Evolutionary conservation across 768 basidiomycete species (phyloP).

Genomic region (Trametes sanguinea): DNA sequence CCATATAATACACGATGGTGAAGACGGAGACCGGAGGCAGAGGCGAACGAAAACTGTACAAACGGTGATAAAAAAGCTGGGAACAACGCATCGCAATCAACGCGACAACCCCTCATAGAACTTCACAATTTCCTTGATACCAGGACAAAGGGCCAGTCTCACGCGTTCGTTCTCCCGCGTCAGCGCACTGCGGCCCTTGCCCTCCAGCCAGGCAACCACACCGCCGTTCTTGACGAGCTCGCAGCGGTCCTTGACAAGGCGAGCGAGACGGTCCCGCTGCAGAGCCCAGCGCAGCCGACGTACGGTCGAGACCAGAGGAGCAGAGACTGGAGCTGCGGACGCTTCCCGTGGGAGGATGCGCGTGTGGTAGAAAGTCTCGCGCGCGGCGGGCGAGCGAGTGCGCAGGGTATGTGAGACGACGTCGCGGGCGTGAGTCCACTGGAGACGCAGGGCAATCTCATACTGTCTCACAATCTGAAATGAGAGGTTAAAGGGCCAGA

Average conservation of each 20-base stretch:
- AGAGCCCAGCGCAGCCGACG: slow-evolving; percentile 73
- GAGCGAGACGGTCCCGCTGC: slow-evolving; percentile 62
- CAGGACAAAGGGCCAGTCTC: slow-evolving; percentile 68
- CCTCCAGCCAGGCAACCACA: slow-evolving; percentile 59
- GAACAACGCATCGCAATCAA: background rate
- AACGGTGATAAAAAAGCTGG: too few species aligned
- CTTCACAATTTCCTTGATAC: slow-evolving; percentile 55
- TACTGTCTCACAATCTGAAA: slow-evolving; percentile 67
- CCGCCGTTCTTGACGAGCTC: slow-evolving; percentile 38
- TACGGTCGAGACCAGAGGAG: slow-evolving; percentile 62
- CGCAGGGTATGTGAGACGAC: slow-evolving; percentile 57
- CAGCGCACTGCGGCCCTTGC: slow-evolving; percentile 50
- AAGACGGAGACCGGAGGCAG: background rate
- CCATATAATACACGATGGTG: background rate
- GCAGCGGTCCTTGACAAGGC: slow-evolving; percentile 50
- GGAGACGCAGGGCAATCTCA: slow-evolving; percentile 55
- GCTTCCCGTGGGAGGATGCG: slow-evolving; percentile 67
- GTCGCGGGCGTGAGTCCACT: slow-evolving; percentile 53
- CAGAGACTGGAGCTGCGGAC: slow-evolving; percentile 56
- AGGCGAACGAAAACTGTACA: too few species aligned
- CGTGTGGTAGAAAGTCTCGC: slow-evolving; percentile 48
- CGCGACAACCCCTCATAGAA: slow-evolving; percentile 54
- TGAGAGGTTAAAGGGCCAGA: background rate
- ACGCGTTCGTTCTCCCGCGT: slow-evolving; percentile 61
- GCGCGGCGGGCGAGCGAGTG: slow-evolving; percentile 40